These are phyloP conservation scores for Clarkia xantiana DNA, from an alignment of 345 rosid genomes.

Conservation along the genomic window DNA sequence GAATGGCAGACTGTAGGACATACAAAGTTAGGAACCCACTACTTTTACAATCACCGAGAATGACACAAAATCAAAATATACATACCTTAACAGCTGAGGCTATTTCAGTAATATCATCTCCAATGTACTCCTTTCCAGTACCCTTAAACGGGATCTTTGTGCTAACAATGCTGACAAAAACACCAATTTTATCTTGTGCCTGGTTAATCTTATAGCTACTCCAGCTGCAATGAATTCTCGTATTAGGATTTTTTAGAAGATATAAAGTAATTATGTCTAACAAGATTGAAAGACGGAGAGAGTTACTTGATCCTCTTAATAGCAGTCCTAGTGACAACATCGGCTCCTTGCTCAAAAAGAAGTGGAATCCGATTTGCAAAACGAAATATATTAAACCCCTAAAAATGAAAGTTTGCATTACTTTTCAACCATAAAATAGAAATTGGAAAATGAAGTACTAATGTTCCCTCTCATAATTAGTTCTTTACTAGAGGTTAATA, in stretches of 20 bases:
- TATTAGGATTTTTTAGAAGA: neutral
- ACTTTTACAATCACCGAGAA: neutral
- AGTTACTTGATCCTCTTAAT: slow-evolving; percentile 77
- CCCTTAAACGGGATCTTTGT: slow-evolving; percentile 97
- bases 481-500: neutral
- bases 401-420: slow-evolving; percentile 6
- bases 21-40: slow-evolving; percentile 10
- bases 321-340: slow-evolving; percentile 91
- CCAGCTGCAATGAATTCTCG: slow-evolving; percentile 44
- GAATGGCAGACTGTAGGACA: slow-evolving; percentile 59
- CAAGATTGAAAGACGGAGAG: slow-evolving; percentile 1
- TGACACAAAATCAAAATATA: neutral
- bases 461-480: neutral
- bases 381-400: slow-evolving; percentile 87
- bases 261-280: neutral
- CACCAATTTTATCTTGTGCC: slow-evolving; percentile 77
- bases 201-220: slow-evolving; percentile 87
- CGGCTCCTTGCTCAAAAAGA: slow-evolving; percentile 97
- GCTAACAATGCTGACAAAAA: slow-evolving; percentile 87
- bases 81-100: slow-evolving; percentile 85
- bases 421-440: slow-evolving; percentile 1
- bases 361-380: slow-evolving; percentile 95
- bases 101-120: slow-evolving; percentile 88
- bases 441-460: neutral
- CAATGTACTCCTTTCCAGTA: slow-evolving; percentile 92